These are phyloP conservation scores for Diaporthe citrichinensis DNA, from an alignment of 2,329 filamentous ascomycete species.

Conservation along the genomic window DNA sequence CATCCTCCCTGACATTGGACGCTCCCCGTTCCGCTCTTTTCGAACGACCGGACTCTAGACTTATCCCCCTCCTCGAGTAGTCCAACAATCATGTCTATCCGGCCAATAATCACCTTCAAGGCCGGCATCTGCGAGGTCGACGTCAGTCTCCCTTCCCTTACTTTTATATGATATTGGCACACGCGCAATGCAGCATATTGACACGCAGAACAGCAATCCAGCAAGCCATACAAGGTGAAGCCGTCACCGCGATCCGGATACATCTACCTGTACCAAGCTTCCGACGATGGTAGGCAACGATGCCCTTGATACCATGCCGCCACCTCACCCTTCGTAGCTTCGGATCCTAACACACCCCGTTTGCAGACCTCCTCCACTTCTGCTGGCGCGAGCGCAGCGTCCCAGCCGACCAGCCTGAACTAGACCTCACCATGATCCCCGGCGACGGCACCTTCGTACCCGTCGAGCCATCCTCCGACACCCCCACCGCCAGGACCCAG, in stretches of 20 bases:
- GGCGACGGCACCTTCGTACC: constrained; percentile 89
- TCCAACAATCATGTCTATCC: constrained; percentile 79
- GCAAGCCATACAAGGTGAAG: constrained; percentile 78
- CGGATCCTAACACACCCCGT: not conserved
- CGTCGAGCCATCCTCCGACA: constrained; percentile 74
- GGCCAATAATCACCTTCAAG: constrained; percentile 95
- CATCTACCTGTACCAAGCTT: constrained; percentile 82
- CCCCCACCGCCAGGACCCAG: constrained; percentile 77
- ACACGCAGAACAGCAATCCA: constrained; percentile 58
- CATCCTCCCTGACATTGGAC: not conserved
- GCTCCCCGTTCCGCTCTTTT: not conserved
- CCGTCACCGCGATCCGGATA: constrained; percentile 83
- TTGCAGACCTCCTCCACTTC: constrained; percentile 88
- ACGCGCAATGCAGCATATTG: constrained; percentile 42
- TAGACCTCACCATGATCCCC: constrained; percentile 95
- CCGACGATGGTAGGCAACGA: constrained; percentile 79
- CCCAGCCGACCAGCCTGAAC: constrained; percentile 78
- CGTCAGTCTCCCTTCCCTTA: constrained; percentile 66
- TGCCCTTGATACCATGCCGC: not conserved
- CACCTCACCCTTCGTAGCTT: not conserved
- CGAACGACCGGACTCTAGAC: constrained; percentile 21
- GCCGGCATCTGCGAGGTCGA: constrained; percentile 90
- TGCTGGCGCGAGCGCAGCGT: constrained; percentile 91
- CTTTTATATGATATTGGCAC: constrained; percentile 3
- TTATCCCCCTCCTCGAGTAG: not conserved